These are phyloP conservation scores for Teratosphaeria pseudoeucalypti DNA, from an alignment of 2,329 filamentous ascomycete genomes.

Conservation along the genomic window DNA sequence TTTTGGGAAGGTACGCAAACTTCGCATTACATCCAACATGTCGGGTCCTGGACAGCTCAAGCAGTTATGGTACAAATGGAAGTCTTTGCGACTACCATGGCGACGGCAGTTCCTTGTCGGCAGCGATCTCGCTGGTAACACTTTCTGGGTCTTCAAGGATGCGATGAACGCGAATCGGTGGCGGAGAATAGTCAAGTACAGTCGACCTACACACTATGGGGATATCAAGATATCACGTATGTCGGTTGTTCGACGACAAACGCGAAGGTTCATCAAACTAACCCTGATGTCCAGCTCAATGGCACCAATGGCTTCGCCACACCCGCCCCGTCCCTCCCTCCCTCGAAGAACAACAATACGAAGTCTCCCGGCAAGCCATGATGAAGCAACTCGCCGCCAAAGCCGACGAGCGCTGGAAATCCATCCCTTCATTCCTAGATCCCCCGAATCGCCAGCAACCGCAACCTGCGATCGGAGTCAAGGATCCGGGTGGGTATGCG, in stretches of 20 bases:
- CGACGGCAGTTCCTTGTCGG: constrained; percentile 49
- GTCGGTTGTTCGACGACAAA: constrained; percentile 6
- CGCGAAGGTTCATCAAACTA: neutral
- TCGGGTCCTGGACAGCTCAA: constrained; percentile 27
- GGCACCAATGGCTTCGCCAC: constrained; percentile 59
- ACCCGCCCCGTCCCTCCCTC: constrained; percentile 47
- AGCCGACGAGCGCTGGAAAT: constrained; percentile 53
- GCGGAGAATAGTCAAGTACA: constrained; percentile 50
- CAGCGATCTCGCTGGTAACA: constrained; percentile 52
- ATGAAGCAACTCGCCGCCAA: constrained; percentile 49
- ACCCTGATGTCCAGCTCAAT: constrained; percentile 41
- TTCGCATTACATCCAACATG: constrained; percentile 23
- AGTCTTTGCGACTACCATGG: constrained; percentile 52
- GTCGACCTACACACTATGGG: constrained; percentile 39
- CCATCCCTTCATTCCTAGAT: constrained; percentile 49
- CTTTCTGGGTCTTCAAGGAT: constrained; percentile 58
- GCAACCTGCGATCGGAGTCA: constrained; percentile 34
- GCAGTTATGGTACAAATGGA: constrained; percentile 52
- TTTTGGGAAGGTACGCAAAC: neutral
- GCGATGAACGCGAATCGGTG: constrained; percentile 42
- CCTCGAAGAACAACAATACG: constrained; percentile 48
- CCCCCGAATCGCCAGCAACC: constrained; percentile 42
- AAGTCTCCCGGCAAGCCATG: constrained; percentile 45
- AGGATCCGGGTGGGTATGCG: constrained; percentile 32
- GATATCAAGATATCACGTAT: constrained; percentile 52